Conservation (phyloP, 1,284 basidiomycete species). For the Cutaneotrichosporon cyanovorans region DNA sequence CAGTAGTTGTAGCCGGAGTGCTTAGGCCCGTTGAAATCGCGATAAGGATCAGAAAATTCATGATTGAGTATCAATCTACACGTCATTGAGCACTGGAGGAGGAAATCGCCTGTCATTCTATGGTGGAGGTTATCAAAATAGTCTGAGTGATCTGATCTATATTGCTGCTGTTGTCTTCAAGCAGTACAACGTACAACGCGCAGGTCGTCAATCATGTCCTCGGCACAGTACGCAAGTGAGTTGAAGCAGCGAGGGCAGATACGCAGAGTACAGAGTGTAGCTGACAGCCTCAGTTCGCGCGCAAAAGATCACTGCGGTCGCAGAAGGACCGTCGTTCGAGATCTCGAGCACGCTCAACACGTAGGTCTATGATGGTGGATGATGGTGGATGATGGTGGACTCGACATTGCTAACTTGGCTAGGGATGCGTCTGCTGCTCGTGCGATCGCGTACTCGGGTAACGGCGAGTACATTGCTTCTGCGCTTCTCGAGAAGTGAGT, state of each 20-base stretch:
- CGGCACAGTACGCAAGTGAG: background rate
- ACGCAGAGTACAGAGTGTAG: background rate
- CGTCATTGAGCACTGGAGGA: background rate
- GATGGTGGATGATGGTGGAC: conserved; percentile 3
- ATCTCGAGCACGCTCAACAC: conserved; percentile 59
- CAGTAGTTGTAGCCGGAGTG: too few species aligned
- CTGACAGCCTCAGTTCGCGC: conserved; percentile 62
- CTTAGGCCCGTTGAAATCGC: too few species aligned
- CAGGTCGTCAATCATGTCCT: background rate
- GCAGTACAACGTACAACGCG: background rate
- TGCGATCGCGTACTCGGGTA: conserved; percentile 73
- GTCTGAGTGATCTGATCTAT: background rate
- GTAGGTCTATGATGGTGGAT: too few species aligned
- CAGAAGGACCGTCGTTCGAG: conserved; percentile 71
- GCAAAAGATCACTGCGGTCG: conserved; percentile 83
- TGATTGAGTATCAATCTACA: background rate
- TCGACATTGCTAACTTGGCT: conserved; percentile 53
- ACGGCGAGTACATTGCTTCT: conserved; percentile 82
- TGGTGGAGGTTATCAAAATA: background rate
- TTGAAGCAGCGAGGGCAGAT: conserved; percentile 15
- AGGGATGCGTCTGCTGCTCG: conserved; percentile 50
- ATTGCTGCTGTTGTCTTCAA: too few species aligned
- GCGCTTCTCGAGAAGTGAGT: conserved; percentile 65
- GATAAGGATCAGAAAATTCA: too few species aligned
- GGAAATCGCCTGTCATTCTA: too few species aligned